Percentiles rank a stretch among this genome's conserved stretches.
These are phyloP conservation scores for Aspergillus ochraceus DNA, from an alignment of 2,329 filamentous ascomycete species.

Conservation along the genomic window DNA sequence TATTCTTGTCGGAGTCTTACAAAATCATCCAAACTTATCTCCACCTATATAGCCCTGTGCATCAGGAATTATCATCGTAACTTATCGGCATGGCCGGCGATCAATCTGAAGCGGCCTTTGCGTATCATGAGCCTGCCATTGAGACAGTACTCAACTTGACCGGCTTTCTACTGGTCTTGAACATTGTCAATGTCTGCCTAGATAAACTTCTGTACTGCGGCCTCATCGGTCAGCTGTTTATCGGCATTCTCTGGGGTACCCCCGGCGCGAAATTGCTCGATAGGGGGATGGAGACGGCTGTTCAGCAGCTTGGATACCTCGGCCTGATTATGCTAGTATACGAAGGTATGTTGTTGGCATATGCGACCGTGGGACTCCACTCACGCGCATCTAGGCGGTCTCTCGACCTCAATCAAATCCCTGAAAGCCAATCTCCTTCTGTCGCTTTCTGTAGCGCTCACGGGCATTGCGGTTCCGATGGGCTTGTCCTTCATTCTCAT, in stretches of 20 bases:
- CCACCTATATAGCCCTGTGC: neutral
- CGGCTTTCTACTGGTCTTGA: slow-evolving; percentile 64
- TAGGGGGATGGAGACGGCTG: slow-evolving; percentile 50
- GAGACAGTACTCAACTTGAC: slow-evolving; percentile 59
- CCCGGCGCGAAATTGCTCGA: slow-evolving; percentile 65
- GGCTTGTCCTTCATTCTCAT: slow-evolving; percentile 63
- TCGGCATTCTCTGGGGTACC: slow-evolving; percentile 69
- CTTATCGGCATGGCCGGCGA: neutral
- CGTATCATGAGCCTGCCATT: slow-evolving; percentile 66
- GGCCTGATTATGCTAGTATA: slow-evolving; percentile 72
- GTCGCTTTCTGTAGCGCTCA: slow-evolving; percentile 63
- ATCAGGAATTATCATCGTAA: neutral
- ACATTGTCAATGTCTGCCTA: slow-evolving; percentile 57
- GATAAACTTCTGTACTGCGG: slow-evolving; percentile 67
- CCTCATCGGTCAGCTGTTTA: slow-evolving; percentile 68
- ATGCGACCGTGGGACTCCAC: neutral
- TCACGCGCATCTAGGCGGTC: slow-evolving; percentile 18
- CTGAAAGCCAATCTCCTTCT: slow-evolving; percentile 62
- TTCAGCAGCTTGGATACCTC: slow-evolving; percentile 69
- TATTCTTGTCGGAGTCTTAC: neutral
- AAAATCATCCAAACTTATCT: neutral
- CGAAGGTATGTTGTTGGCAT: slow-evolving; percentile 53
- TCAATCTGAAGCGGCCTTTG: slow-evolving; percentile 32
- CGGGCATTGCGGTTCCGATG: slow-evolving; percentile 65
- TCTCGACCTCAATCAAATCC: slow-evolving; percentile 42